phyloP scores from a whole-genome alignment of 768 basidiomycete genomes.

The Fomitopsis serialis region DNA sequence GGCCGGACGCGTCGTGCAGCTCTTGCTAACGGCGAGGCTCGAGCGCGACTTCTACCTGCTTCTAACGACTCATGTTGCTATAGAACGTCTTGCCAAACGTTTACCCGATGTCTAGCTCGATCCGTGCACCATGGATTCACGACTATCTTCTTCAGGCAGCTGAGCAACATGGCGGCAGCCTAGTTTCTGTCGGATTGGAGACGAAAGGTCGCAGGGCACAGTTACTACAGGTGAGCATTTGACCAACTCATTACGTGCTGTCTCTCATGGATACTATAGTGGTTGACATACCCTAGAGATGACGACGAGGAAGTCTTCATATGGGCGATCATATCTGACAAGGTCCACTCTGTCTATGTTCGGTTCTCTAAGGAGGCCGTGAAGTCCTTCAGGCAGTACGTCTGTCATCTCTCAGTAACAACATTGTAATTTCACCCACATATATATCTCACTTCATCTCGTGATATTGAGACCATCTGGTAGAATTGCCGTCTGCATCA shows the following conservation, averaged over 20 bases:
- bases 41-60: not conserved
- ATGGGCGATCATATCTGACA: constrained; percentile 66
- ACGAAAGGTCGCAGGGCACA: constrained; percentile 49
- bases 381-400: constrained; percentile 32
- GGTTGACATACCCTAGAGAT: constrained; percentile 43
- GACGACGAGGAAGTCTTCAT: constrained; percentile 34
- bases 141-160: constrained; percentile 45
- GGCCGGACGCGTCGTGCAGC: not conserved
- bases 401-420: not conserved
- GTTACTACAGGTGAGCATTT: constrained; percentile 42
- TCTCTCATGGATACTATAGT: constrained; percentile 29
- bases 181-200: constrained; percentile 28
- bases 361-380: constrained; percentile 52
- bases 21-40: too few relatives aligned
- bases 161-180: constrained; percentile 44
- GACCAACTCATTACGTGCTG: not conserved
- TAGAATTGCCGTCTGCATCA: too few relatives aligned
- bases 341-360: constrained; percentile 41
- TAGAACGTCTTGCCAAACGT: not conserved
- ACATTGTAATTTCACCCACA: not conserved
- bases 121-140: constrained; percentile 50
- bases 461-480: too few relatives aligned
- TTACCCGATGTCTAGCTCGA: constrained; percentile 30
- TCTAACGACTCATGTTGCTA: not conserved
- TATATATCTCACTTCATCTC: not conserved